Evolutionary conservation across 176 grass and related monocot genomes (phyloP).

Genomic region (Oryza glaberrima): DNA sequence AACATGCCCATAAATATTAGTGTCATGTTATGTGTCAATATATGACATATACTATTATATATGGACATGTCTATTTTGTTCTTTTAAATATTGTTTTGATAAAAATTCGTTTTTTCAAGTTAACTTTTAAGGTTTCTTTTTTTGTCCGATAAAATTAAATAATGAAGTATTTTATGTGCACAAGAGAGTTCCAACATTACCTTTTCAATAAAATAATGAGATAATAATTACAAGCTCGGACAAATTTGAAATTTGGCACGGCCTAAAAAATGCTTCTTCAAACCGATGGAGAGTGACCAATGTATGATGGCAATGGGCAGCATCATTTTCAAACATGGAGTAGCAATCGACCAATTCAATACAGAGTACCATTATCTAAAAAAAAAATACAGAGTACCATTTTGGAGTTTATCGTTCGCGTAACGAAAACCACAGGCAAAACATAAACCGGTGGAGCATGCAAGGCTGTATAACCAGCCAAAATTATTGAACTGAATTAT

Average conservation of each 20-base stretch:
- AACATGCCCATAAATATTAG: no score
- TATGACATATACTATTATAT: no score
- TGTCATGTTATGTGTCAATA: no score
- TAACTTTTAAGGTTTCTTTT: no score
- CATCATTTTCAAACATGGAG: constrained; percentile 16
- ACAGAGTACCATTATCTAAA: no score
- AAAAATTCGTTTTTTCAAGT: no score
- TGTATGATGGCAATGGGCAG: constrained; percentile 9
- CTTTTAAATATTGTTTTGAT: no score
- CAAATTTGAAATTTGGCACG: not conserved
- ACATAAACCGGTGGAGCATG: constrained; percentile 22
- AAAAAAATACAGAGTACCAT: not conserved
- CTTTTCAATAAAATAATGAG: not conserved
- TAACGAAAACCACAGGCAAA: not conserved
- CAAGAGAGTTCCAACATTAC: not conserved
- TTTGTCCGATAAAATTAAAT: not conserved
- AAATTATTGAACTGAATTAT: not conserved
- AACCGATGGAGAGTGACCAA: not conserved
- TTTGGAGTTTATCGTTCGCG: constrained; percentile 8
- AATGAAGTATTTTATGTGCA: not conserved
- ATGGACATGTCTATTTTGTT: no score
- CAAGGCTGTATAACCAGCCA: not conserved
- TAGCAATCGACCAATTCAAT: constrained; percentile 18
- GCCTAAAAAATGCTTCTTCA: not conserved
- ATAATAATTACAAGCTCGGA: not conserved